A percentile compares a stretch with the other conserved stretches of the same genome.
Conservation (phyloP, 2,329 filamentous ascomycete species). For the Aspergillus ruber region DNA sequence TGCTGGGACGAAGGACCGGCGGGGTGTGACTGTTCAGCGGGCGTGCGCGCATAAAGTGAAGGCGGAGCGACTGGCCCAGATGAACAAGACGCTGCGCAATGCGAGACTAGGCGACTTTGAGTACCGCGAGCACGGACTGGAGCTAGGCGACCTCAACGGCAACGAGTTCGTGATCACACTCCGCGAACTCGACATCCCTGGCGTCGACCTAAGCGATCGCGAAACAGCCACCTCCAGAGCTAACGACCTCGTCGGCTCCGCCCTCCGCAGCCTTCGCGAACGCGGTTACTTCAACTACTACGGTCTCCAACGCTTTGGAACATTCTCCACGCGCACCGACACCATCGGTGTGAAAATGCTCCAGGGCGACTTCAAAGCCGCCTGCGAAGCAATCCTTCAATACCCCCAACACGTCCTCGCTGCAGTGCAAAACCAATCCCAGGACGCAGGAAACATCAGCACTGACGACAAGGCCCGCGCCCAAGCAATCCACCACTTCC, state of each 20-base stretch:
- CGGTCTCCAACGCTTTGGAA: conserved; percentile 93
- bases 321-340: conserved; percentile 79
- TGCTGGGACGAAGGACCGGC: conserved; percentile 84
- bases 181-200: conserved; percentile 68
- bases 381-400: conserved; percentile 68
- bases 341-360: conserved; percentile 78
- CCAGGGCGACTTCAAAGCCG: conserved; percentile 70
- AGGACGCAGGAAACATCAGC: conserved; percentile 46
- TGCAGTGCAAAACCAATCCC: conserved; percentile 44
- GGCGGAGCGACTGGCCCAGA: conserved; percentile 56
- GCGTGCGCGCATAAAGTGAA: conserved; percentile 61
- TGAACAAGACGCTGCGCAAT: conserved; percentile 58
- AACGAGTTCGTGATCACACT: conserved; percentile 93
- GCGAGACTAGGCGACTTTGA: conserved; percentile 70
- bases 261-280: conserved; percentile 61
- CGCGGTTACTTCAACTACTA: conserved; percentile 96
- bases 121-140: conserved; percentile 64
- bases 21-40: conserved; percentile 78
- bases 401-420: conserved; percentile 61
- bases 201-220: conserved; percentile 36
- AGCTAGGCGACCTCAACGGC: conserved; percentile 75
- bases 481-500: conserved; percentile 69
- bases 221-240: conserved; percentile 40
- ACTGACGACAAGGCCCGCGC: conserved; percentile 75
- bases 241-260: conserved; percentile 43